A percentile compares a stretch with the other conserved stretches of the same genome.
Evolutionary conservation across 345 rosid genomes (phyloP).

Genomic region (Rhizophora apiculata): DNA sequence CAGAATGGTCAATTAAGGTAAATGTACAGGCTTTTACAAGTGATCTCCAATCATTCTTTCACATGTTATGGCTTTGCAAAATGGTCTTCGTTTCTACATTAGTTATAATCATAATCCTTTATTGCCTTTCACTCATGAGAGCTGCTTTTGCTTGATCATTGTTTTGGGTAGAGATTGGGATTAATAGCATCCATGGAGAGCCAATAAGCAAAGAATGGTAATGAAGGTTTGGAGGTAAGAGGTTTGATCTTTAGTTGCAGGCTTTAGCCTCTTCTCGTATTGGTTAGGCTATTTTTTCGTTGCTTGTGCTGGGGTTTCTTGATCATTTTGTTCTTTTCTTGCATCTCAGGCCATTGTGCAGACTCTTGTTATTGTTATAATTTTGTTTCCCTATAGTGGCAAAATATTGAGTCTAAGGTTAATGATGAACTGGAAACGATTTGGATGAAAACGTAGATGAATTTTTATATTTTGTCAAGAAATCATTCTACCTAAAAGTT

Average conservation of each 20-base stretch:
- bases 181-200: slow-evolving; percentile 36
- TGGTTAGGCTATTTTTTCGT: not conserved
- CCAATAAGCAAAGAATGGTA: slow-evolving; percentile 13
- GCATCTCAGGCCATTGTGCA: not conserved
- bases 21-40: no score
- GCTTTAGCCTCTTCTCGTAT: not conserved
- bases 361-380: not conserved
- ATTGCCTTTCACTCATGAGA: not conserved
- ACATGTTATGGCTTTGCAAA: no score
- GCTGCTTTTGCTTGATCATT: not conserved
- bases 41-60: no score
- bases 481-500: no score
- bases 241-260: not conserved
- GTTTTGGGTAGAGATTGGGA: slow-evolving; percentile 29
- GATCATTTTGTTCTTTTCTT: slow-evolving; percentile 2
- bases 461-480: no score
- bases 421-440: not conserved
- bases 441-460: no score
- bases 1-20: no score
- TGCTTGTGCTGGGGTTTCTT: not conserved
- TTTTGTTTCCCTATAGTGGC: not conserved
- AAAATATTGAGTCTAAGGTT: not conserved
- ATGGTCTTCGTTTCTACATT: not conserved
- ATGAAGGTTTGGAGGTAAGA: slow-evolving; percentile 23
- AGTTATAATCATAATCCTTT: not conserved